phyloP scores from a whole-genome alignment of 2,329 filamentous ascomycete genomes.

The Exophiala calicioides region DNA sequence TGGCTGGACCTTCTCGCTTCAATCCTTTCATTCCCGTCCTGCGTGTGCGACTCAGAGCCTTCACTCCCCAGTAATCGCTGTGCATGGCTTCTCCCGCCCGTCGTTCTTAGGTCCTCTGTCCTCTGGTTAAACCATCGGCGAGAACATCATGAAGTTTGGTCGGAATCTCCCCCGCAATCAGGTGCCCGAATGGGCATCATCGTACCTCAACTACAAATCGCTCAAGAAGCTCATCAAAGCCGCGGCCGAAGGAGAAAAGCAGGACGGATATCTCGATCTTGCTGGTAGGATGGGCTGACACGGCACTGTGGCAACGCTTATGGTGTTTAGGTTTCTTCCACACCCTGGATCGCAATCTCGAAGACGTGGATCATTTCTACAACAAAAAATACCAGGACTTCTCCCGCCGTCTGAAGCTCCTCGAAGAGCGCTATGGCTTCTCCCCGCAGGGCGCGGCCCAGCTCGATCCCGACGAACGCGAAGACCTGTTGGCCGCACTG shows the following conservation, averaged over 20 bases:
- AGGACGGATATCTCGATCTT: conserved; percentile 77
- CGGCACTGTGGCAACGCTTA: conserved; percentile 25
- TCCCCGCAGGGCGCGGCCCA: conserved; percentile 67
- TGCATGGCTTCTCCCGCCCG: conserved; percentile 3
- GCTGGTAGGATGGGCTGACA: conserved; percentile 68
- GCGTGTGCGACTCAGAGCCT: conserved; percentile 28
- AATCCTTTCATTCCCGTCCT: conserved; percentile 25
- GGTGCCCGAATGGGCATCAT: conserved; percentile 52
- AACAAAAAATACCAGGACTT: conserved; percentile 91
- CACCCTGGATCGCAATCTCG: conserved; percentile 91
- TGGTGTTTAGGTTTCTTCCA: conserved; percentile 82
- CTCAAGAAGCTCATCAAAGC: conserved; percentile 92
- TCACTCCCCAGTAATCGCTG: conserved; percentile 14
- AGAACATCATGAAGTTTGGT: conserved; percentile 52
- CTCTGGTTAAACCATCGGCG: background rate
- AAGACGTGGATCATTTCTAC: conserved; percentile 95
- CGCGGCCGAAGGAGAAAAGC: conserved; percentile 66
- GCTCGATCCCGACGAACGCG: conserved; percentile 83
- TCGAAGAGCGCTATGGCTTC: conserved; percentile 84
- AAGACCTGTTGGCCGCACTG: conserved; percentile 87
- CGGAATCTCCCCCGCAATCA: conserved; percentile 52
- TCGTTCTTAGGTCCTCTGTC: conserved; percentile 4
- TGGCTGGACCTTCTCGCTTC: conserved; percentile 21
- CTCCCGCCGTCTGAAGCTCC: conserved; percentile 76
- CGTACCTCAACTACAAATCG: conserved; percentile 55